These are phyloP conservation scores for Pholiota adiposa DNA, from an alignment of 1,284 basidiomycete species.

Conservation along the genomic window DNA sequence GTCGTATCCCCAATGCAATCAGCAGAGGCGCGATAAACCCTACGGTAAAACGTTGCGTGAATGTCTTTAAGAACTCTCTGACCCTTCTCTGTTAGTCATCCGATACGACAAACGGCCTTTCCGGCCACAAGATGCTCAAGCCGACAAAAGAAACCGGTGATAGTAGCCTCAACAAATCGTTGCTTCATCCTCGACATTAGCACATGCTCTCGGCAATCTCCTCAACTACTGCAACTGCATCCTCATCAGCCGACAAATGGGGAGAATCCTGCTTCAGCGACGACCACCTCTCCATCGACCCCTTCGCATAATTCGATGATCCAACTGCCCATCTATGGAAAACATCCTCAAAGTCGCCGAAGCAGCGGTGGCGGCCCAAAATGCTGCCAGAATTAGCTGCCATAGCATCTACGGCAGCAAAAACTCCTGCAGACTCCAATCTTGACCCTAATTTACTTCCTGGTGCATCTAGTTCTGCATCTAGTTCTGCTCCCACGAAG, in stretches of 20 bases:
- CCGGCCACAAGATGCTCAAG: background rate
- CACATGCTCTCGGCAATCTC: constrained; percentile 16
- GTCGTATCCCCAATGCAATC: too few species aligned
- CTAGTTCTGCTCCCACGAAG: background rate
- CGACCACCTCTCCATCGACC: background rate
- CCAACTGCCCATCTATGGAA: constrained; percentile 23
- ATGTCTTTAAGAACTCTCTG: background rate
- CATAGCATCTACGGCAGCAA: constrained; percentile 5
- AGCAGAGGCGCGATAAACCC: background rate
- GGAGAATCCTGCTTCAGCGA: background rate
- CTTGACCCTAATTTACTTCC: constrained; percentile 29
- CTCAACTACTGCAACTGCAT: background rate
- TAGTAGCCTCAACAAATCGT: background rate
- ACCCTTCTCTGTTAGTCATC: background rate
- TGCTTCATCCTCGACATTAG: constrained; percentile 16
- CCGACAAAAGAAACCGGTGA: constrained; percentile 2
- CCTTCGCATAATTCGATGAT: constrained; percentile 2
- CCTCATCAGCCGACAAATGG: background rate
- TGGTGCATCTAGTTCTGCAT: background rate
- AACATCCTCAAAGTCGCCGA: constrained; percentile 39
- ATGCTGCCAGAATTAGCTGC: constrained; percentile 27
- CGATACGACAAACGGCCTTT: background rate
- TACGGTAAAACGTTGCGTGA: background rate
- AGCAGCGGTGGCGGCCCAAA: constrained; percentile 39
- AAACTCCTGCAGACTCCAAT: constrained; percentile 24